phyloP scores from a whole-genome alignment of 805 yeast species.

The Candida caryicola region DNA sequence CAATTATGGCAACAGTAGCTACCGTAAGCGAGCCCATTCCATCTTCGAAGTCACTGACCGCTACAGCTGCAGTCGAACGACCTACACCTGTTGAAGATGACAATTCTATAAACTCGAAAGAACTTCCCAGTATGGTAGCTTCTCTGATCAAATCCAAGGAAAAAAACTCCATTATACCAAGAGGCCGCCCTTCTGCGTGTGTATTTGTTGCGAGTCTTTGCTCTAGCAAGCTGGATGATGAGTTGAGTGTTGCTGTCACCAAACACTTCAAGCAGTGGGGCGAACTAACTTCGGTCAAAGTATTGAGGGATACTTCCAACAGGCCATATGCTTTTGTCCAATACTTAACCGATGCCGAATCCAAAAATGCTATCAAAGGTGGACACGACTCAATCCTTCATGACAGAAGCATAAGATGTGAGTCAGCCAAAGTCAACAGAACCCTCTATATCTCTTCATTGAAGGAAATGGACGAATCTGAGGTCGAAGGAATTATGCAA shows the following conservation, averaged over 20 bases:
- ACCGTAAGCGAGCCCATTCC: too few relatives aligned
- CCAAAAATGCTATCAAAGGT: conserved; percentile 58
- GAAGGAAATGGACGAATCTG: conserved; percentile 20
- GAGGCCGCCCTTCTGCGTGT: conserved; percentile 78
- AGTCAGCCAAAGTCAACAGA: conserved; percentile 87
- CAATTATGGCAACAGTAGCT: too few relatives aligned
- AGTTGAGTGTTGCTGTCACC: conserved; percentile 65
- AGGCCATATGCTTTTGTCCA: conserved; percentile 94
- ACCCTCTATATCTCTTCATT: conserved; percentile 61
- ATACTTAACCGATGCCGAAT: conserved; percentile 67
- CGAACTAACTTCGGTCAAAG: conserved; percentile 67
- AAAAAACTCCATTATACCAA: too few relatives aligned
- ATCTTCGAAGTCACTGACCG: too few relatives aligned
- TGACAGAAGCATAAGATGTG: conserved; percentile 81
- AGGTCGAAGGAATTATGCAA: conserved; percentile 39
- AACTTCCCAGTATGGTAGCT: too few relatives aligned
- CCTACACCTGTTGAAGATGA: too few relatives aligned
- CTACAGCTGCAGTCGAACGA: too few relatives aligned
- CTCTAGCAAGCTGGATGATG: conserved; percentile 64
- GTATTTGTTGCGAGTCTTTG: conserved; percentile 85
- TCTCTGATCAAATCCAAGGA: too few relatives aligned
- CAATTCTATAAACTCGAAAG: too few relatives aligned
- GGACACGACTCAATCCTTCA: conserved; percentile 70
- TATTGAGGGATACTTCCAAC: conserved; percentile 73
- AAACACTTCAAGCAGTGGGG: conserved; percentile 73